A percentile compares a stretch with the other conserved stretches of the same genome.
Conservation (phyloP, 1,284 basidiomycete species). For the Fomes fomentarius region DNA sequence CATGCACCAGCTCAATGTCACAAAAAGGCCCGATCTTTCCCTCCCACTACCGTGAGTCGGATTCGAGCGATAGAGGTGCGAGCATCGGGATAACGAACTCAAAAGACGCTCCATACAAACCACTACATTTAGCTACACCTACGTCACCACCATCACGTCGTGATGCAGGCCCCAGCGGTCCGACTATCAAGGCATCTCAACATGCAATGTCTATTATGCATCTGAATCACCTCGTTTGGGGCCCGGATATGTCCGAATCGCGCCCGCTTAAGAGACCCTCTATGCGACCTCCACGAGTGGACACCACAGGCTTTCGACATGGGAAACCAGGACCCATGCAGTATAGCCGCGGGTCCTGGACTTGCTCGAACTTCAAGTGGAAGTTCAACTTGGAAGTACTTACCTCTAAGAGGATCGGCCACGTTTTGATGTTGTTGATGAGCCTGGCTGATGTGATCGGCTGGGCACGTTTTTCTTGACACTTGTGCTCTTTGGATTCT, state of each 20-base stretch:
- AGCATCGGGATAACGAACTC: no score
- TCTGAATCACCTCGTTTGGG: not conserved
- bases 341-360: conserved; percentile 6
- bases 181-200: not conserved
- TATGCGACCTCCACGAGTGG: not conserved
- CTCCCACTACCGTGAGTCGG: no score
- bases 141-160: not conserved
- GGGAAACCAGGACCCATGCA: conserved; percentile 7
- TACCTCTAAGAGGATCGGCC: no score
- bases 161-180: not conserved
- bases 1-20: no score
- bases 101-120: no score
- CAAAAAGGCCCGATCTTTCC: no score
- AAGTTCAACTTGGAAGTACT: no score
- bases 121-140: not conserved
- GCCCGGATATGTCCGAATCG: not conserved
- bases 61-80: not conserved
- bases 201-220: not conserved
- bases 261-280: not conserved
- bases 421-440: no score
- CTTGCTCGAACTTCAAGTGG: no score
- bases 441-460: conserved; percentile 95
- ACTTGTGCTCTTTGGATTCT: conserved; percentile 93
- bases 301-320: conserved; percentile 16
- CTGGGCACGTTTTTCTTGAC: conserved; percentile 96